Evolutionary conservation across 768 basidiomycete species (phyloP).

Genomic region (Suillus fuscotomentosus): DNA sequence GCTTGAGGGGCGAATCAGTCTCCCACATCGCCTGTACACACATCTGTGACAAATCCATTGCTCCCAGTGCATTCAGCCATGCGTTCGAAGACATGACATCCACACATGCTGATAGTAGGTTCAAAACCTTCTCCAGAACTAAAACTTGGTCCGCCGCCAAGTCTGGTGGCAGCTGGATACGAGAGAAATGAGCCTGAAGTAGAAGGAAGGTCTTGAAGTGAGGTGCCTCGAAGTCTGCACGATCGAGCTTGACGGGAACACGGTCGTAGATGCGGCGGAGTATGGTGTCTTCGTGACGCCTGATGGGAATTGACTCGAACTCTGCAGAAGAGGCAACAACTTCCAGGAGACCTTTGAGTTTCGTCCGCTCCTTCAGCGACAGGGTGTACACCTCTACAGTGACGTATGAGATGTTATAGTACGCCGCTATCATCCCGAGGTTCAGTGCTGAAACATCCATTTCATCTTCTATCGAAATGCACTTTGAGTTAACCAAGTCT

Average conservation of each 20-base stretch:
- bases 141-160: constrained; percentile 88
- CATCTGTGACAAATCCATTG: constrained; percentile 99
- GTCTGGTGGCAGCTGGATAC: constrained; percentile 88
- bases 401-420: constrained; percentile 93
- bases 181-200: constrained; percentile 95
- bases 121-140: constrained; percentile 88
- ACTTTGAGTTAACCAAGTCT: constrained; percentile 93
- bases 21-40: constrained; percentile 99
- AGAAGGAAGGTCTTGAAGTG: constrained; percentile 99
- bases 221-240: constrained; percentile 85
- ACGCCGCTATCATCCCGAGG: constrained; percentile 97
- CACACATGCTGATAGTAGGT: constrained; percentile 89
- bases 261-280: constrained; percentile 93
- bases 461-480: constrained; percentile 92
- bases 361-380: constrained; percentile 94
- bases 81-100: constrained; percentile 98
- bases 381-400: constrained; percentile 97
- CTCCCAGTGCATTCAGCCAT: constrained; percentile 90
- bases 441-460: constrained; percentile 92
- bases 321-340: constrained; percentile 97
- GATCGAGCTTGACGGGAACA: constrained; percentile 90
- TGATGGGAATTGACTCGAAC: constrained; percentile 93
- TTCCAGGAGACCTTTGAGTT: constrained; percentile 94
- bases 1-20: constrained; percentile 90
- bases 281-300: constrained; percentile 85